These are phyloP conservation scores for Aureobasidium namibiae DNA, from an alignment of 2,329 filamentous ascomycete species.

Conservation along the genomic window DNA sequence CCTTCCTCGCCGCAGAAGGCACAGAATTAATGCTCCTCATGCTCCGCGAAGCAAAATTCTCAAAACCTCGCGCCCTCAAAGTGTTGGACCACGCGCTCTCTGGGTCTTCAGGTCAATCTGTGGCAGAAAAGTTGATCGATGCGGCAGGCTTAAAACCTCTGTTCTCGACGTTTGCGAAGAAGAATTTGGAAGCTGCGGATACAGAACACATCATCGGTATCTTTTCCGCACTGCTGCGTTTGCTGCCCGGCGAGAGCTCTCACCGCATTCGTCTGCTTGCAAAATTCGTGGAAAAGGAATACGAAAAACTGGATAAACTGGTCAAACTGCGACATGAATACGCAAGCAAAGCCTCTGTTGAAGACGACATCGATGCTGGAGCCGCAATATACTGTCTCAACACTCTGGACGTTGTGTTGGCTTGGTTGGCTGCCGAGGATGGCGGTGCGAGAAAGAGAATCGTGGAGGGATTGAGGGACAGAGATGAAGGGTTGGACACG, in stretches of 20 bases:
- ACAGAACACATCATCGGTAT: conserved; percentile 79
- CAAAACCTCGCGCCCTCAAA: conserved; percentile 69
- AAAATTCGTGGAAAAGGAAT: conserved; percentile 93
- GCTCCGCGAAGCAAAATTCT: conserved; percentile 79
- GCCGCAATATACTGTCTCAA: conserved; percentile 79
- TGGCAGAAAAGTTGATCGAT: conserved; percentile 71
- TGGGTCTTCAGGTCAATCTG: conserved; percentile 44
- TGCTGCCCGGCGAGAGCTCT: conserved; percentile 68
- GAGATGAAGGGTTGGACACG: conserved; percentile 55
- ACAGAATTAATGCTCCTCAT: conserved; percentile 88
- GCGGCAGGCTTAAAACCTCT: conserved; percentile 75
- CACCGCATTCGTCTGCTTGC: conserved; percentile 75
- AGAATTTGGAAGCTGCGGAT: conserved; percentile 58
- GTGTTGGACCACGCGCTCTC: conserved; percentile 75
- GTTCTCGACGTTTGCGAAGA: conserved; percentile 86
- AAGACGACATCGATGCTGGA: conserved; percentile 61
- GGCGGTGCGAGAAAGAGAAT: conserved; percentile 62
- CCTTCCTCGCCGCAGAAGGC: conserved; percentile 84
- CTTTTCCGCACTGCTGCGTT: conserved; percentile 72
- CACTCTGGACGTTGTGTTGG: conserved; percentile 73
- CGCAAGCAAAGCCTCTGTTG: conserved; percentile 49
- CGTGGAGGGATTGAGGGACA: conserved; percentile 54
- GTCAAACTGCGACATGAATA: conserved; percentile 66
- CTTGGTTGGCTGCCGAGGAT: conserved; percentile 90
- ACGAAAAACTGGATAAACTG: conserved; percentile 72